Evolutionary conservation across 441 rosid genomes (phyloP), one percentile per base, ranked within the genome.

Genomic region (Eruca vesicaria): DNA sequence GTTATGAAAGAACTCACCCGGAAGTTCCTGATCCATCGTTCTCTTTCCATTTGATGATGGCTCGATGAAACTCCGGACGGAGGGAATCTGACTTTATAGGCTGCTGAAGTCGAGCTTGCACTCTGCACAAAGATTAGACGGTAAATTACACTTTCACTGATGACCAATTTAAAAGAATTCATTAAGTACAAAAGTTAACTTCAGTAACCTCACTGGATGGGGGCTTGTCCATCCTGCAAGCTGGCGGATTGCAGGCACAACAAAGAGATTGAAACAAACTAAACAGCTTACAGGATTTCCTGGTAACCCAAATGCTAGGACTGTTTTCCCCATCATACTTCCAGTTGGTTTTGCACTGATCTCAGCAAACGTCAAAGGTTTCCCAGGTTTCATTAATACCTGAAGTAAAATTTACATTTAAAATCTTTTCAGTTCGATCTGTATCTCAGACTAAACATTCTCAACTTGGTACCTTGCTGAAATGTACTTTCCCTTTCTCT

Each of bases 281-380:
- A 93, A 71, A 82, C 97, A 85, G 90, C 98, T 87, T 74, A 89
- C 98, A 76, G 98, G 99, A 83, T 93, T 93, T 79, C 99, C 99
- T 33, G 99, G 99, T 76, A 96, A 86, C 43, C 98, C 98, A 85
- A 96, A 93, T 32, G 96, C 96, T 81, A 96, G 91, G 74, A 88
- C 81, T 82, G 82, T 90, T 67, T 82, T 84, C 36, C 72, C 63
- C 38, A 32, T 36, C 28, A 50, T 59, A 72, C 81, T 80, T 38
- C 80, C 80, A 33, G 71, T 63, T 63, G 77, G 69, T 77, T 87
- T 82, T 18, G 68, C 66, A 67, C 73, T 64, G 66, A 96, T 83
- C 80, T 89, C 94, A 21, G 96, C 97, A 86, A 96, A 93, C 20
- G 90, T 96, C 85, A 92, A 78, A 31, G 98, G 99, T 76, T 96